A percentile compares a stretch with the other conserved stretches of the same genome.
phyloP scores from a whole-genome alignment of 2,329 filamentous ascomycete genomes.

The Hypoxylon sp. region DNA sequence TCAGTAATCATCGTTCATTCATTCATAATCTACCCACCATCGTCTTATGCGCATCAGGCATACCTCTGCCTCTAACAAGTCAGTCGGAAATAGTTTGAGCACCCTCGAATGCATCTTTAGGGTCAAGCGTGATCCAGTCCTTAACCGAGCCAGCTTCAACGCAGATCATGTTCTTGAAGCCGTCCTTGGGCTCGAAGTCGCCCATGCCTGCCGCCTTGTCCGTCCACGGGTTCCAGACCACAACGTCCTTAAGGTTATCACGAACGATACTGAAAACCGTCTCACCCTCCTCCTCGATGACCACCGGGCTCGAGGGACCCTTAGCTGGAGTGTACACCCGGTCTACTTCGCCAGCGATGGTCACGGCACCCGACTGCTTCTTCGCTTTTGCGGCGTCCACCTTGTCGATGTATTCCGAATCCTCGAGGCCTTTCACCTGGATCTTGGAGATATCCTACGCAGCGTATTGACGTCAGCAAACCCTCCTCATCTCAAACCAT shows the following conservation, averaged over 20 bases:
- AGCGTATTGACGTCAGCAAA: constrained; percentile 12
- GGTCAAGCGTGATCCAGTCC: constrained; percentile 87
- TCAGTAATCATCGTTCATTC: constrained; percentile 15
- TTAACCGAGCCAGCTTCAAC: constrained; percentile 90
- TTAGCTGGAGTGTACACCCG: constrained; percentile 84
- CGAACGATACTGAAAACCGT: constrained; percentile 81
- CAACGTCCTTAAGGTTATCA: constrained; percentile 88
- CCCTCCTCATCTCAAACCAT: background rate
- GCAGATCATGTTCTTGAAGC: constrained; percentile 94
- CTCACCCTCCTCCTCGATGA: constrained; percentile 74
- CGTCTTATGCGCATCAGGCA: background rate
- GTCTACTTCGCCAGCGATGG: constrained; percentile 85
- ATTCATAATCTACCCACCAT: constrained; percentile 33
- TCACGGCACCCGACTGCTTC: constrained; percentile 74
- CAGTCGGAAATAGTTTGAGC: constrained; percentile 67
- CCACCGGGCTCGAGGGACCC: constrained; percentile 70
- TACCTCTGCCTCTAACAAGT: constrained; percentile 35
- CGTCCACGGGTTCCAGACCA: constrained; percentile 97
- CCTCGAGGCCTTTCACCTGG: constrained; percentile 81
- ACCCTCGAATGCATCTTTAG: constrained; percentile 77
- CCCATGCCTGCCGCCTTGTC: constrained; percentile 86
- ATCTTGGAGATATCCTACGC: constrained; percentile 82
- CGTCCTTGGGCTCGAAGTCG: constrained; percentile 91
- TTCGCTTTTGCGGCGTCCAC: constrained; percentile 75
- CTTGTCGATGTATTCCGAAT: constrained; percentile 87